Evolutionary conservation across 1,139 yeast genomes (phyloP).

Genomic region (Suhomyces coccinellae): DNA sequence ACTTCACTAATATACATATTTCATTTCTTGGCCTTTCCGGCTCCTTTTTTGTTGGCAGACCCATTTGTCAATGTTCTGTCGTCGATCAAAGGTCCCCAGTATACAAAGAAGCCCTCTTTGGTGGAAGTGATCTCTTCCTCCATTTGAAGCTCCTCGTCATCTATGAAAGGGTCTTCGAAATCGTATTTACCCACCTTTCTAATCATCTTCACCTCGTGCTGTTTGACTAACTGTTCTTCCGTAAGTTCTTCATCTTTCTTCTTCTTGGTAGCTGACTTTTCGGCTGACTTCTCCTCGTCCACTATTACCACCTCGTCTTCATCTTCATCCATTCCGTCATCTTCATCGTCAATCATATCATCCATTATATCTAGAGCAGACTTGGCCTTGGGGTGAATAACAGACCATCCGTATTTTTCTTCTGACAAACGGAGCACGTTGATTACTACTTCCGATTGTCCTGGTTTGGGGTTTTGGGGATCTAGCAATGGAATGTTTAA

Average conservation of each 20-base stretch:
- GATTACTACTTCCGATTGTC: slow-evolving; percentile 70
- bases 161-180: slow-evolving; percentile 91
- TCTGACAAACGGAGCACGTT: slow-evolving; percentile 81
- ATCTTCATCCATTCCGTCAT: slow-evolving; percentile 57
- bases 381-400: slow-evolving; percentile 67
- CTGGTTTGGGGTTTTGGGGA: slow-evolving; percentile 54
- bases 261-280: slow-evolving; percentile 22
- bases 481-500: slow-evolving; percentile 59
- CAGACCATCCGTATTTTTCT: slow-evolving; percentile 81
- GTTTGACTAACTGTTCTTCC: slow-evolving; percentile 48
- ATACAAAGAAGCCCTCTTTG: slow-evolving; percentile 94
- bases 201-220: slow-evolving; percentile 51
- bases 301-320: slow-evolving; percentile 50
- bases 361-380: slow-evolving; percentile 62
- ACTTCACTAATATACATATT: not conserved
- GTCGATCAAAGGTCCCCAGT: slow-evolving; percentile 87
- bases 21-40: slow-evolving; percentile 22
- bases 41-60: slow-evolving; percentile 18
- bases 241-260: slow-evolving; percentile 44
- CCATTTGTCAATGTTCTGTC: slow-evolving; percentile 36
- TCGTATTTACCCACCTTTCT: slow-evolving; percentile 88
- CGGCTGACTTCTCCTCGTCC: slow-evolving; percentile 27
- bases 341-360: slow-evolving; percentile 60
- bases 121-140: slow-evolving; percentile 93
- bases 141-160: slow-evolving; percentile 88